phyloP scores from a whole-genome alignment of 108 stramenopile genomes.

The Fragilariopsis cylindrus region DNA sequence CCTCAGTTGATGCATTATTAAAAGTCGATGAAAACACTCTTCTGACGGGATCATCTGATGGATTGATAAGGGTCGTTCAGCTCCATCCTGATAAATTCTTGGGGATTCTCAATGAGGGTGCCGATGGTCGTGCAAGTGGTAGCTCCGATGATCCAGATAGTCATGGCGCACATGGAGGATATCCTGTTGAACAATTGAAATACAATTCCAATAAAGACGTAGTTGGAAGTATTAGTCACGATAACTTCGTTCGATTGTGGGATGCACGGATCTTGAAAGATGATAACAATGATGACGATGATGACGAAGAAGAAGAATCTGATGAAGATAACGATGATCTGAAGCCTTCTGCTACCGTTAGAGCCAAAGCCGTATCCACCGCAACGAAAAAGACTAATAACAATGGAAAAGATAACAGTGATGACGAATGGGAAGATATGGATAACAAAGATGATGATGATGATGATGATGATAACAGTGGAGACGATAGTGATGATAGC shows the following conservation, averaged over 20 bases:
- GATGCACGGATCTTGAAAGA: constrained; percentile 77
- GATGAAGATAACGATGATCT: constrained; percentile 27
- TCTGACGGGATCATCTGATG: constrained; percentile 93
- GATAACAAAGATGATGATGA: constrained; percentile 47
- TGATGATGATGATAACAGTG: constrained; percentile 39
- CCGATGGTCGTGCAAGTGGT: constrained; percentile 19
- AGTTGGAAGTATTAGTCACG: constrained; percentile 72
- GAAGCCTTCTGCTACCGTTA: constrained; percentile 41
- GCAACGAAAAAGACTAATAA: not conserved
- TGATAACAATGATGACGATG: constrained; percentile 43
- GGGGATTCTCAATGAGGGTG: constrained; percentile 85
- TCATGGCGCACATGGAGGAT: constrained; percentile 48
- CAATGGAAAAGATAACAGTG: constrained; percentile 35
- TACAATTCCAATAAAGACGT: constrained; percentile 72
- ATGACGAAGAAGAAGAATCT: constrained; percentile 44
- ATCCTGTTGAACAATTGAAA: constrained; percentile 86
- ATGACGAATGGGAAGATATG: constrained; percentile 83
- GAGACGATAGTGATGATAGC: constrained; percentile 43
- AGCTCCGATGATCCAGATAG: not conserved
- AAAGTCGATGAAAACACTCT: constrained; percentile 95
- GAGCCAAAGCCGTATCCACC: not conserved
- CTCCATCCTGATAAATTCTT: constrained; percentile 90
- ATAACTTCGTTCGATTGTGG: constrained; percentile 64
- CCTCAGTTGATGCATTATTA: constrained; percentile 84
- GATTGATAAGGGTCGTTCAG: constrained; percentile 89